These are phyloP conservation scores for Penicillium fuscoglaucum DNA, from an alignment of 2,329 filamentous ascomycete genomes.

Conservation along the genomic window DNA sequence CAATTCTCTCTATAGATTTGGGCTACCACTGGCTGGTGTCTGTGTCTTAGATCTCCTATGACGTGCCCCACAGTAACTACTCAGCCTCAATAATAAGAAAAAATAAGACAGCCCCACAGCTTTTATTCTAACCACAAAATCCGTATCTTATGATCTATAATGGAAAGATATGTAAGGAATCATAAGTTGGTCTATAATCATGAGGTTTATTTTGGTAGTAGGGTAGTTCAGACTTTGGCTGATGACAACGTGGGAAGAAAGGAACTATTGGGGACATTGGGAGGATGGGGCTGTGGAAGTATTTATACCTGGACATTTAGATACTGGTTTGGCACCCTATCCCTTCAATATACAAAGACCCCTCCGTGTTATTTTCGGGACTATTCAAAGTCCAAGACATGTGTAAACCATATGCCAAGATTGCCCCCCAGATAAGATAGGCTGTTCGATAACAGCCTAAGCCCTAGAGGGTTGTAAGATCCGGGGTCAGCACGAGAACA, in stretches of 20 bases:
- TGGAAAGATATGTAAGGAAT: background rate
- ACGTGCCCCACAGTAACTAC: background rate
- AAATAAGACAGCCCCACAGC: background rate
- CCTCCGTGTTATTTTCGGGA: background rate
- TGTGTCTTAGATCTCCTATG: background rate
- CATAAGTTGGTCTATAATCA: background rate
- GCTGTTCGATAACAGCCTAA: constrained; percentile 11
- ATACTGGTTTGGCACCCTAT: background rate
- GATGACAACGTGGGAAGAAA: background rate
- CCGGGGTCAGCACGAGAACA: constrained; percentile 9
- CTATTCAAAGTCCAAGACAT: background rate
- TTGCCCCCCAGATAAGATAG: constrained; percentile 1
- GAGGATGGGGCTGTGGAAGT: background rate
- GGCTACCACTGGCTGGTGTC: background rate
- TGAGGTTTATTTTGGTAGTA: background rate
- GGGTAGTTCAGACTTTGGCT: background rate
- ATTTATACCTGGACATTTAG: background rate
- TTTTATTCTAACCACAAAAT: background rate
- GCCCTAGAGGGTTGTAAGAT: constrained; percentile 19
- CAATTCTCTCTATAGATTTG: background rate
- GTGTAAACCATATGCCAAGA: background rate
- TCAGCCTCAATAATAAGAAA: background rate
- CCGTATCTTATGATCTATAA: background rate
- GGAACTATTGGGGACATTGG: background rate
- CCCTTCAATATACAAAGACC: background rate